Base-by-base conservation (phyloP, 805 yeast species). In the Teunomyces aglyptinius region DNA sequence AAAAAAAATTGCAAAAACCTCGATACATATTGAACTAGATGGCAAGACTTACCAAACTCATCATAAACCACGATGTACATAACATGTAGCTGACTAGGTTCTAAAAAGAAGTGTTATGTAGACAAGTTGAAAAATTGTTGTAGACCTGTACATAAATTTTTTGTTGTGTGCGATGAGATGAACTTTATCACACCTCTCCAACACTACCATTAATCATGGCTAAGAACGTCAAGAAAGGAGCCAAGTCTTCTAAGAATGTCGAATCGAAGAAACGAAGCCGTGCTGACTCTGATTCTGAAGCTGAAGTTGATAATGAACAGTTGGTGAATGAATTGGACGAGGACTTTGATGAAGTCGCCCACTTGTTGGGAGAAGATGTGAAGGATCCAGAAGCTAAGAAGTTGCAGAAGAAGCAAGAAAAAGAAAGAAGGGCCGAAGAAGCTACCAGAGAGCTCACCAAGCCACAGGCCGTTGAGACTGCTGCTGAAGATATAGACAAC, bases 281-380 rank as follows among this genome's bases (percentile, higher is more conserved):
- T 36, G 20, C 32, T 7, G 48, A 35, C 31, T 46, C 48, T 50
- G 64, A 55, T 19, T 51, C 54, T 6, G 66, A 57, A 13, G 68
- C 59, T 18, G 70, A 61, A 34, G 61, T 59, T 26, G 75, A 65
- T 45, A 64, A 70, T 38, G 79, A 75, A 46, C 62, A 71, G 50
- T 60, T 75, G 45, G 78, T 80, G n/a, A 76, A 76, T 41, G 79
- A 78, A 54, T 63, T 80, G 27, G 84, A 81, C 63, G 73, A 73
- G 5, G 82, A 81, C 47, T 81, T 73, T 53, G 80, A 74, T 51
- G 86, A 80, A 51, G 81, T 81, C 40, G 80, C 83, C 2, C 75
- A 67, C 20, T 65, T 81, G 45, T 65, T 81, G 45, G 83, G 79
- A 4, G 73, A 64, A 28, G 64, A 68, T 51, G 56, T 72, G 34